Percentiles rank a stretch among this genome's conserved stretches.
phyloP scores from a whole-genome alignment of 1,284 basidiomycete genomes.

The Ustilago hordei region DNA sequence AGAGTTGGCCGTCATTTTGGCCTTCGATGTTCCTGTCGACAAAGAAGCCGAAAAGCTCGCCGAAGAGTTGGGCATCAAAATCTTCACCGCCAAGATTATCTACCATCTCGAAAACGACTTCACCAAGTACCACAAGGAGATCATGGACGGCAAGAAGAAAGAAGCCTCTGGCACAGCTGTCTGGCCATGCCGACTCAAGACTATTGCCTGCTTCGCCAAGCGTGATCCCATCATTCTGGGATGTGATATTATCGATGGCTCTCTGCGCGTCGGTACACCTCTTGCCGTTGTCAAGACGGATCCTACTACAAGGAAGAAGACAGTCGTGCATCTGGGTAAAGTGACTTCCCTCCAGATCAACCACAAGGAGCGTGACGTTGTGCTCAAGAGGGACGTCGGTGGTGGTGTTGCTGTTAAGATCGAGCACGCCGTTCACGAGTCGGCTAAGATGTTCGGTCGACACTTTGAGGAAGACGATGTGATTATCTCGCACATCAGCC shows the following conservation, averaged over 20 bases:
- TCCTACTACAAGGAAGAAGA: conserved; percentile 85
- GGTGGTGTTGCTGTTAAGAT: conserved; percentile 98
- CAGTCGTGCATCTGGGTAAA: conserved; percentile 90
- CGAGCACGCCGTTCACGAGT: conserved; percentile 95
- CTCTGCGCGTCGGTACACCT: conserved; percentile 90
- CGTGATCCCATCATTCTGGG: conserved; percentile 96
- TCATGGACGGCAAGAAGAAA: conserved; percentile 88
- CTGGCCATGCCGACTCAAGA: conserved; percentile 95
- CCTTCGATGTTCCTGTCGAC: conserved; percentile 92
- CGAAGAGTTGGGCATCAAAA: conserved; percentile 89
- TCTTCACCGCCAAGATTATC: conserved; percentile 99
- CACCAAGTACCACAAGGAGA: conserved; percentile 93
- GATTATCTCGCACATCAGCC: conserved; percentile 87
- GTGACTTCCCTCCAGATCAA: conserved; percentile 76
- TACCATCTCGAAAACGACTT: conserved; percentile 99
- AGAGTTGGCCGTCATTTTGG: conserved; percentile 93
- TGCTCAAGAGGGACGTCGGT: conserved; percentile 92
- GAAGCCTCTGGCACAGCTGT: conserved; percentile 95
- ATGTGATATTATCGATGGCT: conserved; percentile 93
- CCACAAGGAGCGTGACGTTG: conserved; percentile 74
- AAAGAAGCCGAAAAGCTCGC: conserved; percentile 91
- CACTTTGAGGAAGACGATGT: conserved; percentile 98
- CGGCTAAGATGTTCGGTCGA: conserved; percentile 79
- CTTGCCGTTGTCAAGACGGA: conserved; percentile 93
- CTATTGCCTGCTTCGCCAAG: conserved; percentile 91